Evolutionary conservation across 1,284 basidiomycete species (phyloP), one percentile per base, ranked within the genome.

Genomic region (Sporisorium scitamineum): DNA sequence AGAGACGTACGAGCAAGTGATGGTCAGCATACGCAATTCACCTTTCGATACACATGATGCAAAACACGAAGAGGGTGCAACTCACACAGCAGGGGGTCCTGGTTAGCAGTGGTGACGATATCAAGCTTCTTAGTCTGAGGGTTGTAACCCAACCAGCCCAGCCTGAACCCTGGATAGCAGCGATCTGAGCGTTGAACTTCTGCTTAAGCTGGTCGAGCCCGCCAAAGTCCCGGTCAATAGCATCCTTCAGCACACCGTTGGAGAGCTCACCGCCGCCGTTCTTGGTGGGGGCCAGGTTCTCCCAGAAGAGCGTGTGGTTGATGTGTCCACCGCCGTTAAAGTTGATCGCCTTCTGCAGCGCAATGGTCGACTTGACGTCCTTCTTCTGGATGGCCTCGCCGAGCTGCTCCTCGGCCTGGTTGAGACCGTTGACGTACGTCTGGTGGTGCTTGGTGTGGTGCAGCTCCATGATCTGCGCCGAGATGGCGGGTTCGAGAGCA

Each of bases 251-350:
- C 27, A 44, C 61, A 42, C 84, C 84, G 31, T 45, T 57, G 47
- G 55, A 56, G n/a, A 83, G 75, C 61, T 82, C 69, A 45, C 84
- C 84, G 41, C 84, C 84, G 47, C 83, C 84, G 10, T 80, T n/a
- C 48, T 72, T 78, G 29, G 45, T 22, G 4, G 84, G 84, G 3
- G 83, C 82, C 2, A 85, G 70, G 71, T 85, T 85, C 63, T 76
- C 66, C 84, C 84, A 85, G 74, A 85, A 85, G 16, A 85, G 70
- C 27, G 84, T 72, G 78, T 85, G 84, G 80, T 85, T 85, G 69
- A 85, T 77, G 73, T 82, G 79, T n/a, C 82, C 81, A 50, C 84
- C 84, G 29, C 84, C 84, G 76, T 85, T 85, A 61, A 85, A 85
- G 60, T 83, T 84, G 76, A 85, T 71, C 3, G 80, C 81, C 55